Percentiles rank a stretch among this genome's conserved stretches.
These are phyloP conservation scores for Hypoxylon sp. DNA, from an alignment of 2,329 filamentous ascomycete genomes.

Conservation along the genomic window DNA sequence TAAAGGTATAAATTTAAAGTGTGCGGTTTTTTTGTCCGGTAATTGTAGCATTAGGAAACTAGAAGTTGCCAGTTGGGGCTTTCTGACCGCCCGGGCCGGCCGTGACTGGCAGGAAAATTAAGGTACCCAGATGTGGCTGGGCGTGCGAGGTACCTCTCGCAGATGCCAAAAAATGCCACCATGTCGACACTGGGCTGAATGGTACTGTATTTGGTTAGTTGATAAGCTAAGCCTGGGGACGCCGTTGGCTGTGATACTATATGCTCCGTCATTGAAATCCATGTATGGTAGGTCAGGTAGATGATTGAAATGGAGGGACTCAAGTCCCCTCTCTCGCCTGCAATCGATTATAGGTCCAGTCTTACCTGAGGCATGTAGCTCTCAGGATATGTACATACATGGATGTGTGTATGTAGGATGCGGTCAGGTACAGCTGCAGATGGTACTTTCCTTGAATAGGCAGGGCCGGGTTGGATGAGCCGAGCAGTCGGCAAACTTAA, in stretches of 20 bases:
- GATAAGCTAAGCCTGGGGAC: constrained; percentile 16
- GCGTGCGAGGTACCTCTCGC: constrained; percentile 10
- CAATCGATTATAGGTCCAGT: constrained; percentile 6
- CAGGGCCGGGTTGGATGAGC: constrained; percentile 41
- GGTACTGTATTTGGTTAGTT: constrained; percentile 25
- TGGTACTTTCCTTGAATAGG: constrained; percentile 37
- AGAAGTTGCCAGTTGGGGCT: constrained; percentile 18
- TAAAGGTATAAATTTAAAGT: no score
- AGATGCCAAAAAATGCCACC: neutral
- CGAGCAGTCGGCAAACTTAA: constrained; percentile 43
- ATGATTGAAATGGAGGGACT: constrained; percentile 7
- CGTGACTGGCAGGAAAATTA: constrained; percentile 28
- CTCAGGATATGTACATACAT: constrained; percentile 12
- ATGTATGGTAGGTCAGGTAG: neutral
- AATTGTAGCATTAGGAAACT: constrained; percentile 19
- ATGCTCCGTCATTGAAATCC: constrained; percentile 9
- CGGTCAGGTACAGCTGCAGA: constrained; percentile 38
- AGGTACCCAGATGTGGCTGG: constrained; percentile 33
- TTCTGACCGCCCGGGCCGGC: constrained; percentile 21
- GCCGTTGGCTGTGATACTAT: constrained; percentile 9
- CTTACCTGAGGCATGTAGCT: constrained; percentile 24
- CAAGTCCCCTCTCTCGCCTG: neutral
- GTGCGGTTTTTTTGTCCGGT: no score
- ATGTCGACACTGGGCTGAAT: constrained; percentile 18
- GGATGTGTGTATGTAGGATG: constrained; percentile 11